Base-by-base conservation (phyloP, 768 basidiomycete species). In the Cystobasidiopsis lactophilus region DNA sequence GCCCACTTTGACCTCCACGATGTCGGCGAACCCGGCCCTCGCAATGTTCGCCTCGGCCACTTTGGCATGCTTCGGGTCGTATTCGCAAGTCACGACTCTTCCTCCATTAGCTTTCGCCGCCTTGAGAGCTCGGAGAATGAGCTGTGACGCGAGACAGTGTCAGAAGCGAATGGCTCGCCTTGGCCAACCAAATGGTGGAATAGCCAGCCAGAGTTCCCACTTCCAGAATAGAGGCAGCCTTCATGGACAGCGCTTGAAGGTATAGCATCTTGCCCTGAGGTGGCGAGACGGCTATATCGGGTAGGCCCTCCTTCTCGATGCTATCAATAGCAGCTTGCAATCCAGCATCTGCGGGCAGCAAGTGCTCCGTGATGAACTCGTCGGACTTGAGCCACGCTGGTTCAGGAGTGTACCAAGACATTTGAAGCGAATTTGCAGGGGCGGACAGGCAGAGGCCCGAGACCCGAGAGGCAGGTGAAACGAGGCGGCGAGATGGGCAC, bases 171-270 rank as follows among this genome's bases (percentile, higher is more conserved):
- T 37, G 18, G 37, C 39, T 23, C 35, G 18, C 18, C n/a, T 5
- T 3, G 24, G 35, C 24, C 18, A 24, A 19, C 3, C 21, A 13
- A 11, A n/a, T 29, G 14, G 21, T 40, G 40, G 27, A 18, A 46
- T 41, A 53, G 10, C 52, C 52, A 18, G 52, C 52, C 10, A 53
- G 44, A 14, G 52, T 53, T 18, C 52, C 52, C 30, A 53, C 24
- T 46, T 53, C 52, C 43, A 53, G 52, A 14, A 53, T 46, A 5
- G 23, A 11, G n/a, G 44, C 33, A 24, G 29, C 27, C 23, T 27
- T 19, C 3, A 26, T 14, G n/a, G 43, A 45, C 26, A 45, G 30
- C 4, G 52, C 52, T 5, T 9, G 40, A 7, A 23, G 40, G 40
- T 41, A 41, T 5, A 41, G 14, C 24, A 44, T 30, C 14, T 53